Base-by-base conservation (phyloP, 306 rosid genomes). In the Malus orientalis region DNA sequence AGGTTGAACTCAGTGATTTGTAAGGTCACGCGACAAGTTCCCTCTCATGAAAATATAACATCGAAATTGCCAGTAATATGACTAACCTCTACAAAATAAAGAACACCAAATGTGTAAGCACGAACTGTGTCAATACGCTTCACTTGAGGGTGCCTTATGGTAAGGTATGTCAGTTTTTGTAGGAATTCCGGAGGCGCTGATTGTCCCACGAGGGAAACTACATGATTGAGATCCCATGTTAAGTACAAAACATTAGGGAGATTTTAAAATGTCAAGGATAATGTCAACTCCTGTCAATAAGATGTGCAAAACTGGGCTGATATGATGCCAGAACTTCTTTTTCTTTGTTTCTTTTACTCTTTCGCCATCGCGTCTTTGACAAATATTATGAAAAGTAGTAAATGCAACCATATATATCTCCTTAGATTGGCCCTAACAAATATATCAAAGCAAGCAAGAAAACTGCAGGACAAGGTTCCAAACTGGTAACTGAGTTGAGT, bases 71-170 rank as follows among this genome's bases (percentile, higher is more conserved):
- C 19, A n/a, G 3, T 65, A 16, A 18, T 54, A 22, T 6, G 61
- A 77, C 86, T 74, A 73, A 95, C 97, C 99, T 95, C 99, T 11
- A 95, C 99, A 80, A 95, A 95, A 85, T 92, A 95, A 70, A 95
- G 92, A 83, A 78, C 99, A 1, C 99, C 99, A 71, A 95, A 95
- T 71, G 98, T 95, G 88, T 95, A 95, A 6, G 99, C 99, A 0
- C 99, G 97, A 76, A 95, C 96, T 9, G 99, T 95, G 84, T 95
- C 99, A 22, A 96, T 66, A 0, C 98, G 97, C 77, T 91, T 86
- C 76, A 96, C 84, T 74, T 67, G 45, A 51, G 98, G 99, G 81
- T 90, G 88, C 85, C 83, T 84, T 71, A 91, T 60, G 73, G 76
- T 91, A 42, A 92, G 91, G 84, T 96, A 96, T 40, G 99, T 92